Base-by-base conservation (phyloP, 495 filamentous ascomycete genomes). In the Cercophora samala region DNA sequence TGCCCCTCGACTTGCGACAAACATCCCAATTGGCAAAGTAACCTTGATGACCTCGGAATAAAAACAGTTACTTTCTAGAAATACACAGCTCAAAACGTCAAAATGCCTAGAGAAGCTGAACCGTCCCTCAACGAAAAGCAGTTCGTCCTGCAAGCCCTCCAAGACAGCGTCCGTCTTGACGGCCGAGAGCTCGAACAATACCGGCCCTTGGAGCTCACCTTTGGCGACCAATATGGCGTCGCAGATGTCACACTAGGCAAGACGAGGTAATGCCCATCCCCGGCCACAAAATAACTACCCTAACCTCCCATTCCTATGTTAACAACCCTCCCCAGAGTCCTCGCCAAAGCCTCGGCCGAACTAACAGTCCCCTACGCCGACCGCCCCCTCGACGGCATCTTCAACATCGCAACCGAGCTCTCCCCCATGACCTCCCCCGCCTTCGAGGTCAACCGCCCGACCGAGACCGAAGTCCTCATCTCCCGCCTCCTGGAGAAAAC, bases 321-420 rank as follows among this genome's bases (percentile, higher is more conserved):
- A 55, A 67, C 54, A 56, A n/a, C 42, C 6, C 2, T 15, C 15
- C 66, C 24, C 71, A 97, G 95, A 74, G 83, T 97, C 64, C 80
- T 96, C 64, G 90, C 89, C 29, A 89, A 90, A 66, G 91, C 96
- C 65, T 94, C 93, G n/a, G 88, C 91, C 64, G 90, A 94, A 80
- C 89, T 98, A 54, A 88, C 89, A 18, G 85, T 89, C 62, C 95
- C 95, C 52, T 92, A 87, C 74, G 80, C 89, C 56, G 94, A 97
- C 76, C 89, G 95, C 26, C 93, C 93, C 60, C 97, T 97, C 72
- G 94, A 97, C 74, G 95, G 95, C 73, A 84, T 95, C 74, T 97
- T 98, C 79, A 91, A 86, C 62, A 97, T 99, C 74, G 85, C 87
- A 29, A 89, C 93, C 66, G 95, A 99, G 76, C 85, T 99, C 68